These are phyloP conservation scores for Populus davidiana DNA, from an alignment of 345 rosid species.

Conservation along the genomic window DNA sequence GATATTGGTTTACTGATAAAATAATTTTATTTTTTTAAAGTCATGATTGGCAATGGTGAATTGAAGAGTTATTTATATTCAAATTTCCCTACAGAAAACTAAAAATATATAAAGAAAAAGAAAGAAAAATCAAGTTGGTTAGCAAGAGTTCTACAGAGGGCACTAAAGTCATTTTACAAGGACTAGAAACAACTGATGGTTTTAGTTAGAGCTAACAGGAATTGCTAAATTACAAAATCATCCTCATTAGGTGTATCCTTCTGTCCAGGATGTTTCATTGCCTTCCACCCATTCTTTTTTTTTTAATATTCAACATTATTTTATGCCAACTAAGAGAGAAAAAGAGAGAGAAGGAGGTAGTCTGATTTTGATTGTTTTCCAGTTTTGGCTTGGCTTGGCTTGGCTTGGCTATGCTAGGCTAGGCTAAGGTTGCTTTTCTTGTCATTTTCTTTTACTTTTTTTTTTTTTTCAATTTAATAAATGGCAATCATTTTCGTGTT, in stretches of 20 bases:
- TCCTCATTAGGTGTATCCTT: constrained; percentile 21
- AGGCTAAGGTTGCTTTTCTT: neutral
- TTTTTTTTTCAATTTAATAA: too few species aligned
- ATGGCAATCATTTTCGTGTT: too few species aligned
- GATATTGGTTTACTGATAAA: too few species aligned
- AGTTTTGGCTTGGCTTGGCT: constrained; percentile 7
- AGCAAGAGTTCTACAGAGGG: neutral
- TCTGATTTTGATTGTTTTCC: neutral
- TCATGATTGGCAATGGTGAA: too few species aligned
- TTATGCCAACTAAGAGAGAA: constrained; percentile 22
- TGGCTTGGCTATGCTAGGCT: constrained; percentile 12
- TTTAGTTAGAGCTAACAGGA: neutral
- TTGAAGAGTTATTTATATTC: too few species aligned
- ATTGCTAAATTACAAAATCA: constrained; percentile 1
- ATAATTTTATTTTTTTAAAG: too few species aligned
- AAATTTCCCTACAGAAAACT: too few species aligned
- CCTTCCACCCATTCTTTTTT: neutral
- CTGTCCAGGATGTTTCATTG: neutral
- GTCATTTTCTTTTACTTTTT: neutral
- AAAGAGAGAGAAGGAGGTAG: constrained; percentile 6
- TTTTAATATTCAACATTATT: neutral
- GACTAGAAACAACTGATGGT: neutral
- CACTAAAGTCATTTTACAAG: neutral
- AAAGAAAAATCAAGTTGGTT: too few species aligned
- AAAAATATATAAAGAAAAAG: too few species aligned